phyloP scores from a whole-genome alignment of 2,329 filamentous ascomycete genomes.

The Penicillium sp. region DNA sequence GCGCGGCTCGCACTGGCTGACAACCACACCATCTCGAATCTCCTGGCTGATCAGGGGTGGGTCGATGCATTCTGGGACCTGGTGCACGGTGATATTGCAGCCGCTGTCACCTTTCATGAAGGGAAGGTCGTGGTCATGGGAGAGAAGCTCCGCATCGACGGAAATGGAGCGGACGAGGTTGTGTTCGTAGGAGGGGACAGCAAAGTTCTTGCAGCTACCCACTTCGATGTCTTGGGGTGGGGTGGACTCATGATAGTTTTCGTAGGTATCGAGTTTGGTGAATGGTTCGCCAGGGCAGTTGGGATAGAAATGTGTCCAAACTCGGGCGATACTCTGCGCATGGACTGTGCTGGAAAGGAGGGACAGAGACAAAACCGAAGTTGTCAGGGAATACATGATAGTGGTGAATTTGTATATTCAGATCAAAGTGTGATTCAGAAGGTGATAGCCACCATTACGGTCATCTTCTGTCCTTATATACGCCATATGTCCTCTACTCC shows the following conservation, averaged over 20 bases:
- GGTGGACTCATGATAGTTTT: constrained; percentile 25
- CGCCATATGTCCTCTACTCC: background rate
- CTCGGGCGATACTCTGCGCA: constrained; percentile 26
- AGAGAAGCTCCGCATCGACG: constrained; percentile 27
- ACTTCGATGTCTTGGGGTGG: constrained; percentile 24
- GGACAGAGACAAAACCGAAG: constrained; percentile 12
- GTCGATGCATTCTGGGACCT: constrained; percentile 34
- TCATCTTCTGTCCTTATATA: constrained; percentile 9
- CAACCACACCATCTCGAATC: constrained; percentile 21
- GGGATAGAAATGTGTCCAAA: constrained; percentile 35
- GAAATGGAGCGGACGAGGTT: constrained; percentile 29
- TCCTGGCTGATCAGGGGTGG: constrained; percentile 27
- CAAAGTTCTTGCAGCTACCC: constrained; percentile 27
- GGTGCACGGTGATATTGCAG: constrained; percentile 36
- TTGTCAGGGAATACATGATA: constrained; percentile 20
- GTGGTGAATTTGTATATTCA: background rate
- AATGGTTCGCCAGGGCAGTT: constrained; percentile 26
- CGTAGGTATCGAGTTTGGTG: constrained; percentile 22
- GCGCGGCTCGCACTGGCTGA: constrained; percentile 27
- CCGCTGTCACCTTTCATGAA: constrained; percentile 13
- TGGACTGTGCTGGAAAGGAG: constrained; percentile 23
- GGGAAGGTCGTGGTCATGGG: constrained; percentile 14
- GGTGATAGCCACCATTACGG: too few species aligned
- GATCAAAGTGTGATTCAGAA: background rate
- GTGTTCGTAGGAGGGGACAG: constrained; percentile 26